Percentiles rank a stretch among this genome's conserved stretches.
Conservation (phyloP, 176 grass and related monocot species). For the Aegilops tauschii region DNA sequence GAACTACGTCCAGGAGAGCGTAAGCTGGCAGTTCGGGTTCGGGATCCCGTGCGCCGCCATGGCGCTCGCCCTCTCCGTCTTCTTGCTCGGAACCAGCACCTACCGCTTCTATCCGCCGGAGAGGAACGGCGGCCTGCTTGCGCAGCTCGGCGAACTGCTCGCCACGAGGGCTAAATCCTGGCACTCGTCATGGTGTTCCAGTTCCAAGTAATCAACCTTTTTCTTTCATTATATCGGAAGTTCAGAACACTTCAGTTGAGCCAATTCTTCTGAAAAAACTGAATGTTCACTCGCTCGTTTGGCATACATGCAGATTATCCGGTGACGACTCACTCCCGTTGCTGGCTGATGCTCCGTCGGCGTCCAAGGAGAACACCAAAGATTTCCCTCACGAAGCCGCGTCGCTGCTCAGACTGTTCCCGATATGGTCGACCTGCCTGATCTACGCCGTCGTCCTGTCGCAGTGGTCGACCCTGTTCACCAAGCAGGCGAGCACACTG, state of each 20-base stretch:
- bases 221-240: too few species aligned
- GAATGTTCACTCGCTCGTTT: neutral
- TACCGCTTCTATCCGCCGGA: conserved; percentile 29
- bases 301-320: neutral
- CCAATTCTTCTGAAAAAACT: neutral
- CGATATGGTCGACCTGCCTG: conserved; percentile 51
- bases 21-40: conserved; percentile 40
- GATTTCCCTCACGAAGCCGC: neutral
- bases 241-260: too few species aligned
- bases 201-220: too few species aligned
- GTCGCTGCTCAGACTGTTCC: conserved; percentile 21
- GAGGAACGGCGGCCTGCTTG: neutral
- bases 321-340: neutral
- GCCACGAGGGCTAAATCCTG: neutral
- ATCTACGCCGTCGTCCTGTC: conserved; percentile 16
- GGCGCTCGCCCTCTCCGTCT: conserved; percentile 14
- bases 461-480: conserved; percentile 39
- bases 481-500: conserved; percentile 42
- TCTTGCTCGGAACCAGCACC: conserved; percentile 12
- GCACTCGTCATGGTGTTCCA: neutral
- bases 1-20: conserved; percentile 30
- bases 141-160: neutral
- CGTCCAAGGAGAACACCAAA: neutral
- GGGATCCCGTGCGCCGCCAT: conserved; percentile 26
- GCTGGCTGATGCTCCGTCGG: neutral